phyloP scores from a whole-genome alignment of 2,329 filamentous ascomycete species.

The Hypoxylon sp. region DNA sequence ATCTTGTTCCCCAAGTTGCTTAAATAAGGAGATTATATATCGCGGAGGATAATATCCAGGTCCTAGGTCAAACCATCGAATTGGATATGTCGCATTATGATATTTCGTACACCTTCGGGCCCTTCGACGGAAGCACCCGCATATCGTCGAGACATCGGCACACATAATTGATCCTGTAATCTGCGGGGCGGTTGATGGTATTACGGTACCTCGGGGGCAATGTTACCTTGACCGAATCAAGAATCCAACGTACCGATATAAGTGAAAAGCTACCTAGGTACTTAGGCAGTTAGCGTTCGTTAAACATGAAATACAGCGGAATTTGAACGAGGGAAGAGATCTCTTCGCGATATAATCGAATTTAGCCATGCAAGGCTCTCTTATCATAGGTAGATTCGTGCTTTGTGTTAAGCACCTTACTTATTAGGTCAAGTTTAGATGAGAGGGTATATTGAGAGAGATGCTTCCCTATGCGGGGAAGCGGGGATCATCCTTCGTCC shows the following conservation, averaged over 20 bases:
- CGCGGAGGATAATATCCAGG: too few species aligned
- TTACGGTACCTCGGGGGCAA: not conserved
- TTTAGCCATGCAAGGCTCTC: not conserved
- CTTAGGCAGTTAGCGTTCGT: not conserved
- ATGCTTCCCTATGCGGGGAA: constrained; percentile 21
- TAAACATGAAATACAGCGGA: not conserved
- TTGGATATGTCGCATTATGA: not conserved
- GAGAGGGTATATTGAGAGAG: not conserved
- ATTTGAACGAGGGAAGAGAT: not conserved
- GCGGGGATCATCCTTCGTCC: constrained; percentile 4
- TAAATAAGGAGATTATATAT: too few species aligned
- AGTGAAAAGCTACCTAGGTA: not conserved
- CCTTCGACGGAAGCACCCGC: too few species aligned
- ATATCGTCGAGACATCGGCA: not conserved
- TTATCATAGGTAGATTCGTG: not conserved
- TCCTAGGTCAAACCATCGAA: not conserved
- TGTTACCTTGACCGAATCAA: not conserved
- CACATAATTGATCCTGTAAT: not conserved
- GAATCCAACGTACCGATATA: not conserved
- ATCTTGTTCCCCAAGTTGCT: not conserved
- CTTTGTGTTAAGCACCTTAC: constrained; percentile 6
- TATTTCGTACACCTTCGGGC: not conserved
- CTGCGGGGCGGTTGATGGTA: not conserved
- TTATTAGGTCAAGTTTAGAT: constrained; percentile 12
- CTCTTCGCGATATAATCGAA: not conserved